Base-by-base conservation (phyloP, 1,284 basidiomycete species). In the Leccinum fuscescens region DNA sequence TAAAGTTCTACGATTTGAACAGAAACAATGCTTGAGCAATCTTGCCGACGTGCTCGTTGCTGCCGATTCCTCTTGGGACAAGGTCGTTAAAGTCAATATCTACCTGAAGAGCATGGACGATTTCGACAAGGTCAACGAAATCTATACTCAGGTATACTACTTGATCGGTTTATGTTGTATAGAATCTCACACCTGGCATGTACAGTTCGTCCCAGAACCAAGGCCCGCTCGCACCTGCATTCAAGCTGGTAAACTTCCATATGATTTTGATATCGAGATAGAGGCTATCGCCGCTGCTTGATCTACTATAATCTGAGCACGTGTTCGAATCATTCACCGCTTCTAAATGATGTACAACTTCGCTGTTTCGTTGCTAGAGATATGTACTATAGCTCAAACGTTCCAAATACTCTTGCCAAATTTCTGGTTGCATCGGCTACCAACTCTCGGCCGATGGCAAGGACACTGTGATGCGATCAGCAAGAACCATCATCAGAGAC, bases 151-250 rank as follows among this genome's bases (percentile, higher is more conserved):
- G 75, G 81, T 81, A 65, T 55, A 46, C 62, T 55, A 46, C 62
- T 56, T 17, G 50, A 6, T 57, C 9, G 33, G 39, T 22, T 54
- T 31, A 42, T 39, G 39, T 20, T 54, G 9, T 15, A 17, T 29
- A 35, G 20, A 15, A 37, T 48, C 27, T 59, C 8, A 65, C 55
- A 24, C 56, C 46, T 48, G 27, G 39, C 51, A 22, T 42, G 49
- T 44, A 7, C 56, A 83, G 80, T 64, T 84, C 24, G 69, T 85
- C 24, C 83, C 83, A 0, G 77, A 69, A 39, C 83, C 83, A n/a
- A 92, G 93, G 77, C 92, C 91, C 14, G 86, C 91, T 3, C 79
- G 91, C 63, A 90, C 88, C 7, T 92, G 89, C 71, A 89, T 92
- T 66, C 88, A 90, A 78, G 91, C 90, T 20, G 88, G 85, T 8